Base-by-base conservation (phyloP, 768 basidiomycete species). In the Russula olivacea region DNA sequence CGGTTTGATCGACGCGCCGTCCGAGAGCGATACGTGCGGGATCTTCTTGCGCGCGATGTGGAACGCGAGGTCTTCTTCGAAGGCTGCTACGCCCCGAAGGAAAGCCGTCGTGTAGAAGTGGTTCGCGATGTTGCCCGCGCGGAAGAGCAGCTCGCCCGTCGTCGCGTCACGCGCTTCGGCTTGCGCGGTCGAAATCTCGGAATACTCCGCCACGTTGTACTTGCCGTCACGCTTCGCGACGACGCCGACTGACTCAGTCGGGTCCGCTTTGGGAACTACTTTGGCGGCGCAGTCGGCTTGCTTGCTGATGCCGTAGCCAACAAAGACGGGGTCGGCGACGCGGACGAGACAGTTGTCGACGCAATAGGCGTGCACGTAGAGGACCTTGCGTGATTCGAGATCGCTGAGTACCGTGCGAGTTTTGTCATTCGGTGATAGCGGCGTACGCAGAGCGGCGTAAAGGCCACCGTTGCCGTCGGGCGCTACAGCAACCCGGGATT, bases 11-110 rank as follows among this genome's bases (percentile, higher is more conserved):
- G 70, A 28, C 64, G 84, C 78, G 21, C 91, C 94, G 15, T 82
- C 81, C 59, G 80, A 70, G 62, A 92, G 69, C 71, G 92, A 86
- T 66, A 94, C 78, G 68, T 88, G 83, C 8, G 93, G 80, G 68
- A 99, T 98, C 82, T 98, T 99, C 78, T 99, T 99, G 69, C 89
- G 86, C 45, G 97, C 97, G 69, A 99, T 94, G 78, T 99, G 97
- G 84, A 91, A 98, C 15, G 94, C 88, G 76, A 99, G 90, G 61
- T 91, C 79, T 50, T 84, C 79, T 74, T 98, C 96, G 73, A 96
- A 93, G 3, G 80, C 74, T 69, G 89, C 86, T 56, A 94, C 88
- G 47, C 77, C 73, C 64, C 87, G 83, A 61, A 99, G 82, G 78
- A 90, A 98, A 28, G 79, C 74, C 36, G 89, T 88, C 45, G 94